Percentiles rank a stretch among this genome's conserved stretches.
Evolutionary conservation across 2,329 filamentous ascomycete genomes (phyloP).

Genomic region (Massarina eburnea): DNA sequence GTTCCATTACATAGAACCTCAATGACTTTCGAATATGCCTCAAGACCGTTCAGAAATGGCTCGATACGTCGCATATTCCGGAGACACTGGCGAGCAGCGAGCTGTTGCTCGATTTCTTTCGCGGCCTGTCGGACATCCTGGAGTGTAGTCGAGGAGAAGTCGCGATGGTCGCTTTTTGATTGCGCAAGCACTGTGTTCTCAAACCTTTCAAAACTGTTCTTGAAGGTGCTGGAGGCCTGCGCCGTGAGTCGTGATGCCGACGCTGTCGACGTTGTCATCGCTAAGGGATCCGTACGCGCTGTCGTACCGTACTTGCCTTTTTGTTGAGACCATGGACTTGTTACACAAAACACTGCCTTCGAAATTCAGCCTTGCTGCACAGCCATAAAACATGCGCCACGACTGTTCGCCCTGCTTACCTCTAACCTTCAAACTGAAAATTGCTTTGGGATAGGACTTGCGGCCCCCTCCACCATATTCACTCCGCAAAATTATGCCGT

Average conservation of each 20-base stretch:
- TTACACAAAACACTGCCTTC: too few relatives aligned
- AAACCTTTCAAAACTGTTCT: constrained; percentile 17
- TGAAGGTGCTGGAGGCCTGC: constrained; percentile 26
- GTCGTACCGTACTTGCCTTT: too few relatives aligned
- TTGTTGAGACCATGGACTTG: too few relatives aligned
- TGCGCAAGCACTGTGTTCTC: constrained; percentile 9
- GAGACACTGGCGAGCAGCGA: constrained; percentile 42
- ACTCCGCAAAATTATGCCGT: too few relatives aligned
- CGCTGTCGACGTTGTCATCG: too few relatives aligned
- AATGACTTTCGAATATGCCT: constrained; percentile 46
- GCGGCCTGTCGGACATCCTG: constrained; percentile 43
- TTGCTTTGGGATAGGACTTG: too few relatives aligned
- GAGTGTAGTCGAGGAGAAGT: constrained; percentile 37
- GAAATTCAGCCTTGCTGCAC: too few relatives aligned
- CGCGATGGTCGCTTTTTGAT: constrained; percentile 11
- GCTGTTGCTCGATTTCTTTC: constrained; percentile 42
- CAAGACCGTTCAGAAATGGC: constrained; percentile 46
- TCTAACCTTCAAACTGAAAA: too few relatives aligned
- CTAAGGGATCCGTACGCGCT: too few relatives aligned
- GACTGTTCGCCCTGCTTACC: too few relatives aligned
- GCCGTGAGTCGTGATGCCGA: background rate
- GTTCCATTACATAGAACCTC: constrained; percentile 52
- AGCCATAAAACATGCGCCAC: too few relatives aligned
- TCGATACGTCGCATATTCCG: constrained; percentile 49
- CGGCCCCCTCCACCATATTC: too few relatives aligned